phyloP scores from a whole-genome alignment of 2,329 filamentous ascomycete species.

The Ceratocystis cubensis region DNA sequence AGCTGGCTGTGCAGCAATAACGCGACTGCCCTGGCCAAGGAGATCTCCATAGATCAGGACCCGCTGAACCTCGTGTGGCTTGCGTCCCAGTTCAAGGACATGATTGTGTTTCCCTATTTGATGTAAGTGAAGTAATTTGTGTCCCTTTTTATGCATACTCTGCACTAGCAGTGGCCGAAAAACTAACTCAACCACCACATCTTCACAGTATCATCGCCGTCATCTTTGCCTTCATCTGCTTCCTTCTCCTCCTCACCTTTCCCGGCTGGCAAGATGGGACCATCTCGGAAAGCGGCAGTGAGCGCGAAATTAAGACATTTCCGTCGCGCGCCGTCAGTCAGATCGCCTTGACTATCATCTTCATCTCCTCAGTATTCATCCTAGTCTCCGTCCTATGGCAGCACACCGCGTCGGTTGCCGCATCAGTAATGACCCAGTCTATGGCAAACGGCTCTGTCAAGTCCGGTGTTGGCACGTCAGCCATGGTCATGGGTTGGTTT shows the following conservation, averaged over 20 bases:
- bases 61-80: constrained; percentile 96
- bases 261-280: constrained; percentile 83
- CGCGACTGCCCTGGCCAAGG: constrained; percentile 79
- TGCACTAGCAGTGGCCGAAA: neutral
- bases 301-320: constrained; percentile 87
- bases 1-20: constrained; percentile 95
- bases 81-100: constrained; percentile 92
- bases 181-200: neutral
- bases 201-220: constrained; percentile 79
- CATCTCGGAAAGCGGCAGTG: constrained; percentile 58
- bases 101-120: constrained; percentile 94
- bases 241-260: constrained; percentile 89
- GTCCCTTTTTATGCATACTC: neutral
- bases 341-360: constrained; percentile 85
- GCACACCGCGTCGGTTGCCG: constrained; percentile 91
- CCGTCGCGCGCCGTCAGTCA: constrained; percentile 86
- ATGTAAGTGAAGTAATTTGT: constrained; percentile 48
- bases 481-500: constrained; percentile 98
- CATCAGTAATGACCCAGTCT: constrained; percentile 84
- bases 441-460: constrained; percentile 79
- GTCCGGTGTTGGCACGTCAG: constrained; percentile 80
- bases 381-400: constrained; percentile 75
- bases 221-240: constrained; percentile 91
- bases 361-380: constrained; percentile 57
- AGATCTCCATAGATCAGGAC: constrained; percentile 82